Evolutionary conservation across 1,284 basidiomycete genomes (phyloP), one percentile per base, ranked within the genome.

Genomic region (Melampsora americana): DNA sequence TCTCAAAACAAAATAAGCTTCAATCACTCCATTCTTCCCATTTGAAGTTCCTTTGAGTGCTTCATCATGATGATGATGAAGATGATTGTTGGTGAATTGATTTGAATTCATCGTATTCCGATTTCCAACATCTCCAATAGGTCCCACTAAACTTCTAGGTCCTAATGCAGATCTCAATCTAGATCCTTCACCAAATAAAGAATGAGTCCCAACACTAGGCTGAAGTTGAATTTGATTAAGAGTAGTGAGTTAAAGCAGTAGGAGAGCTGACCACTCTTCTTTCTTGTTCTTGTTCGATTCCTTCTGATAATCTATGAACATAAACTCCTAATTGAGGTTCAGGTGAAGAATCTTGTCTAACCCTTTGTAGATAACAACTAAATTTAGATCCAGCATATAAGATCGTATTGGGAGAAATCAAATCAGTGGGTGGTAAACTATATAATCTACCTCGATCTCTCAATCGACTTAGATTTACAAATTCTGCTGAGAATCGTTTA

Each of bases 231-330:
- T 3, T 56, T 56, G 53, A 16, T 18, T 56, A 6, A 56, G 3
- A 12, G 6, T 7, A 56, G 2, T 14, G n/a, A 3, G 1, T 4
- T 7, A 14, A n/a, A 56, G 53, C 20, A 56, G 11, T 56, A 6
- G 53, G n/a, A 23, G 39, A 5, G 11, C 11, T 12, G 6, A 12
- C 12, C 39, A 42, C 11, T 12, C 39, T 5, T 12, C 39, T 5
- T 7, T 42, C 39, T 42, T 42, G 6, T 42, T 42, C 39, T 12
- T 5, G 11, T 42, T 42, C 39, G 11, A 42, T 42, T 14, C 53
- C 53, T n/a, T 56, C 53, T 23, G 53, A n/a, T 56, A 56, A 56
- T 14, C 53, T 56, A 56, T 56, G 53, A 23, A 56, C 53, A 56
- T 56, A 56, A 12, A 56, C 53, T 12, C 53, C 53, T 23, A 56